Conservation (phyloP, 305 asterid genomes). For the Petunia hybrid region DNA sequence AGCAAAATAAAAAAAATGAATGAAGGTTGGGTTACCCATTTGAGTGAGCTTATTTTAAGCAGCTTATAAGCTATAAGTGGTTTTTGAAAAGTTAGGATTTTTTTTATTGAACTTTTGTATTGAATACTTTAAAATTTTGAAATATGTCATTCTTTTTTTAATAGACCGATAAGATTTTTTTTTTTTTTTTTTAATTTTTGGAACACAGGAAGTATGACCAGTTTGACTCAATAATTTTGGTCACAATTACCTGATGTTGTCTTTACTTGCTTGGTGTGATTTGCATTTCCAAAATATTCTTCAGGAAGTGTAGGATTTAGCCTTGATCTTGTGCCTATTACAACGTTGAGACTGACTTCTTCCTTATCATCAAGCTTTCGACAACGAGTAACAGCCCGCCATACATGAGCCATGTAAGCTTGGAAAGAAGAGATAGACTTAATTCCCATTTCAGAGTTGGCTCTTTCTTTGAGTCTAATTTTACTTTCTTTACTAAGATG, state of each 20-base stretch:
- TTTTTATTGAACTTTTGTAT: too few species aligned
- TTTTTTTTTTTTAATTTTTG: too few species aligned
- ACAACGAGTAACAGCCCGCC: background rate
- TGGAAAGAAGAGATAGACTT: constrained; percentile 8
- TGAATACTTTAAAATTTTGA: too few species aligned
- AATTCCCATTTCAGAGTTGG: background rate
- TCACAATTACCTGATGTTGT: background rate
- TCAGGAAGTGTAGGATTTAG: constrained; percentile 30
- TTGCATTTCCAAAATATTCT: constrained; percentile 32
- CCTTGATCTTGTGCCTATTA: constrained; percentile 26
- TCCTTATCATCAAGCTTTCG: background rate
- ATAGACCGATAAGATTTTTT: too few species aligned
- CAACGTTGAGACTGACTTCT: background rate
- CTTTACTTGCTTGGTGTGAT: background rate
- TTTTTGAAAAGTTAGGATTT: too few species aligned
- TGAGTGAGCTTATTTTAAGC: too few species aligned
- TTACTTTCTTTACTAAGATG: constrained; percentile 28
- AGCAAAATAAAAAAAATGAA: too few species aligned
- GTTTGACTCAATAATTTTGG: too few species aligned
- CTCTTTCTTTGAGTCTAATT: background rate
- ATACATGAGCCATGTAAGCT: constrained; percentile 3
- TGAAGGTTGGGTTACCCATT: too few species aligned
- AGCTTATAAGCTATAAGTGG: too few species aligned
- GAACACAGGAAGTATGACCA: too few species aligned
- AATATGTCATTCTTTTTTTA: too few species aligned